Evolutionary conservation across 176 grass and related monocot species (phyloP).

Genomic region (Thinopyrum elongatum): DNA sequence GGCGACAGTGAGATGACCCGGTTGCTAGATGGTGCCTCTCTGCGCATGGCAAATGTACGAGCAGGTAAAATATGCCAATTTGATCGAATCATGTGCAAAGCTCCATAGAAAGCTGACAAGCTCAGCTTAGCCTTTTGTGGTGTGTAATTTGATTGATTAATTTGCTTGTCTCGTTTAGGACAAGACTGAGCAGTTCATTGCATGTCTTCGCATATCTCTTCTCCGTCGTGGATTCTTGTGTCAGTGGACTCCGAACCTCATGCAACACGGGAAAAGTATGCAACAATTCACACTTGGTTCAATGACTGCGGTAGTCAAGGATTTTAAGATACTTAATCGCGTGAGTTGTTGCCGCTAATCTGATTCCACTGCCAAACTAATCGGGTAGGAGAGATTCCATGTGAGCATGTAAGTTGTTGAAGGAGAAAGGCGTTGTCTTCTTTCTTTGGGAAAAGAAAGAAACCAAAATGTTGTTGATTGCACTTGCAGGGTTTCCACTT

Average conservation of each 20-base stretch:
- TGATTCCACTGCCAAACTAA: constrained; percentile 14
- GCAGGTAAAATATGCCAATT: not conserved
- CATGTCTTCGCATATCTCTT: not conserved
- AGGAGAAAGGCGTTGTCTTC: not conserved
- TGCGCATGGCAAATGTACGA: not conserved
- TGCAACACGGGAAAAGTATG: not conserved
- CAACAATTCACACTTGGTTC: not conserved
- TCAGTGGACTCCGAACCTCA: not conserved
- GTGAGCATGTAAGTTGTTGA: not conserved
- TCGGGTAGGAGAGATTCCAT: not conserved
- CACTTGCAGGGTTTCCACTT: not conserved
- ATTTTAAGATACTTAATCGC: not conserved
- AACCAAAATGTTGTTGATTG: not conserved
- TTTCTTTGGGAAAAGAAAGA: not conserved
- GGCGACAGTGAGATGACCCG: not conserved
- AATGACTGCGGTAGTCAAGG: not conserved
- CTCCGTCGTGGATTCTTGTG: not conserved
- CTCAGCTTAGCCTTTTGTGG: not conserved
- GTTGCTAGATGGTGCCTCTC: not conserved
- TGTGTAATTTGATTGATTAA: too few relatives aligned
- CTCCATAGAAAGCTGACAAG: not conserved
- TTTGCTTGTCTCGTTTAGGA: not conserved
- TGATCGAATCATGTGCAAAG: constrained; percentile 9
- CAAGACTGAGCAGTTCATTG: not conserved
- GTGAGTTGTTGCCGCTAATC: not conserved